Percentiles rank a stretch among this genome's conserved stretches.
Conservation (phyloP, 2,329 filamentous ascomycete species). For the Intubia oerlemansii region DNA sequence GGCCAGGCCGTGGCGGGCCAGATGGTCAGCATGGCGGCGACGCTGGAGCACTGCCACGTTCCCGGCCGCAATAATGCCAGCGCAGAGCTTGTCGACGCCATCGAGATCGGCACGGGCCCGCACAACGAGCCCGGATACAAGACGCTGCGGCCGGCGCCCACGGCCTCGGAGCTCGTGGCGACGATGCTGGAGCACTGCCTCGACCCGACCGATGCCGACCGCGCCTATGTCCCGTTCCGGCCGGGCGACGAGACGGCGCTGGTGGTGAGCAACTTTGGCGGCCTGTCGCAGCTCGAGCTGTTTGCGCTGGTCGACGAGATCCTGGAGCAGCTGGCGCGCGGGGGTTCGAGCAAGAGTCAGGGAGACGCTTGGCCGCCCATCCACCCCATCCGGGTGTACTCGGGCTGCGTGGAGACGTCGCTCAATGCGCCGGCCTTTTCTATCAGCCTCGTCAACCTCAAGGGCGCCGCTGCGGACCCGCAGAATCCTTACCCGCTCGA, state of each 20-base stretch:
- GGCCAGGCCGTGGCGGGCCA: conserved; percentile 26
- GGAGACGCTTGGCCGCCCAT: too few relatives aligned
- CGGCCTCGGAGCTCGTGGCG: conserved; percentile 26
- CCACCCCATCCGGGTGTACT: conserved; percentile 30
- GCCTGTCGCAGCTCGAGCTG: conserved; percentile 34
- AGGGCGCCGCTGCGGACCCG: conserved; percentile 19
- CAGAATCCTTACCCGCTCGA: conserved; percentile 22
- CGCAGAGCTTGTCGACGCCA: conserved; percentile 25
- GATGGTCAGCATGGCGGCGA: conserved; percentile 34
- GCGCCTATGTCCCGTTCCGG: conserved; percentile 26
- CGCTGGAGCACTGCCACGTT: conserved; percentile 38
- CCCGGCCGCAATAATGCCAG: conserved; percentile 27
- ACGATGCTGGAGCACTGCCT: conserved; percentile 38
- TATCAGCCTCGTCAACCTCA: conserved; percentile 41
- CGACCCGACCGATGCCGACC: conserved; percentile 28
- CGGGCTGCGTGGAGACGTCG: conserved; percentile 48
- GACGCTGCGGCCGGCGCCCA: conserved; percentile 29
- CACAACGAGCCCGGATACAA: conserved; percentile 44
- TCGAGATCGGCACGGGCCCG: conserved; percentile 44
- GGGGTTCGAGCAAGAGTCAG: conserved; percentile 18
- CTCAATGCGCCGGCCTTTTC: conserved; percentile 53
- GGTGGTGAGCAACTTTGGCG: conserved; percentile 37
- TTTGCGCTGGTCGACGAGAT: conserved; percentile 31
- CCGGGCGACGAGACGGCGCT: conserved; percentile 26
- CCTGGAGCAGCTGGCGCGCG: conserved; percentile 22